Evolutionary conservation across 2,329 filamentous ascomycete species (phyloP).

Genomic region (Helicocarpus griseus): DNA sequence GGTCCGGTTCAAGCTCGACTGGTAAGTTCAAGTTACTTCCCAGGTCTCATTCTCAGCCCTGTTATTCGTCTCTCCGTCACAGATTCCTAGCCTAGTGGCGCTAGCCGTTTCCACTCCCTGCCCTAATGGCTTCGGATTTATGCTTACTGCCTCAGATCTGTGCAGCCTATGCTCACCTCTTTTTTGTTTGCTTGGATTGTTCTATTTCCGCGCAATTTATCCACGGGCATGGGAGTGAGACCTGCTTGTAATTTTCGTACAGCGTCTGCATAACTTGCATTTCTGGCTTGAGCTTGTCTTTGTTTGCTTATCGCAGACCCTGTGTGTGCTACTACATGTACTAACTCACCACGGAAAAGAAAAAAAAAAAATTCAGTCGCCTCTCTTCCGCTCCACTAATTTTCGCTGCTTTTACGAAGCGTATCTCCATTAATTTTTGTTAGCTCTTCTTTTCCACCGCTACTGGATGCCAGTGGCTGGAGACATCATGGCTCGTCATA

Average conservation of each 20-base stretch:
- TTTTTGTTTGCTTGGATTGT: not conserved
- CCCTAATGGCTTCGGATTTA: not conserved
- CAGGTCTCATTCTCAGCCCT: not conserved
- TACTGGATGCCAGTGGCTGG: not conserved
- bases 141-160: not conserved
- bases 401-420: not conserved
- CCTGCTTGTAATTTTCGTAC: not conserved
- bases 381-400: not conserved
- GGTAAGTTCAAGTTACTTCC: not conserved
- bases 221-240: not conserved
- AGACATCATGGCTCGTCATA: constrained; percentile 2
- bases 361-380: not conserved
- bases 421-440: too few species aligned
- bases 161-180: not conserved
- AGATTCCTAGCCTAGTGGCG: not conserved
- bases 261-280: not conserved
- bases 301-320: not conserved
- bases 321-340: too few species aligned
- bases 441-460: not conserved
- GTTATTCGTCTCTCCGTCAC: not conserved
- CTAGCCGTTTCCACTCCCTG: not conserved
- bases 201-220: not conserved
- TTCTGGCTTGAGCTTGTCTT: not conserved
- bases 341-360: too few species aligned
- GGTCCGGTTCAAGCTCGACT: not conserved